These are phyloP conservation scores for Penicillium alfredii DNA, from an alignment of 495 filamentous ascomycete genomes.

Conservation along the genomic window DNA sequence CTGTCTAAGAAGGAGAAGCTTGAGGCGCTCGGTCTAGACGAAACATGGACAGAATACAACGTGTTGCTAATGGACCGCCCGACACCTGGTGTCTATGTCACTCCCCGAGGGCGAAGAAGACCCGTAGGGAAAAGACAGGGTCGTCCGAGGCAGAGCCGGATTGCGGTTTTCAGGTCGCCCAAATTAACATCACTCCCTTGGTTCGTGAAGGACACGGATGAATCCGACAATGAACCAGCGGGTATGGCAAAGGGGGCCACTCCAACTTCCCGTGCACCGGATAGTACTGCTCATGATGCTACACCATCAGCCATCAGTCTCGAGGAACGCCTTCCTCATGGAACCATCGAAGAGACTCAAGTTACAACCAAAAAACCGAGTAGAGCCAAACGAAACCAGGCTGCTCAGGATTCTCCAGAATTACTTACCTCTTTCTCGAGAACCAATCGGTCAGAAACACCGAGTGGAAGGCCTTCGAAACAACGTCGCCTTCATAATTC, in stretches of 20 bases:
- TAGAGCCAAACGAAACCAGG: background rate
- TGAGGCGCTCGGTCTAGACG: conserved; percentile 38
- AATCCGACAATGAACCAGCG: conserved; percentile 4
- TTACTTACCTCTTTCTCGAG: background rate
- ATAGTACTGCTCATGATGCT: background rate
- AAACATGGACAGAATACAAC: conserved; percentile 42
- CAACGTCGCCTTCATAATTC: background rate
- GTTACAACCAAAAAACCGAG: background rate
- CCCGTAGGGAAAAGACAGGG: conserved; percentile 42
- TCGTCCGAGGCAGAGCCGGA: conserved; percentile 43
- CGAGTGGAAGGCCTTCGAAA: conserved; percentile 1
- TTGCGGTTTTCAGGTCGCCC: conserved; percentile 48
- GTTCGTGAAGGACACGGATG: conserved; percentile 21
- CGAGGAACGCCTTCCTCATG: too few relatives aligned
- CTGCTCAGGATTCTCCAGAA: background rate
- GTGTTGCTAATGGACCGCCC: conserved; percentile 34
- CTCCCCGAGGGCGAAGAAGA: conserved; percentile 39
- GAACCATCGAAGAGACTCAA: background rate
- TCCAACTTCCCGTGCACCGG: background rate
- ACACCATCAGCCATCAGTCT: background rate
- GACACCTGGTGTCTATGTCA: conserved; percentile 47
- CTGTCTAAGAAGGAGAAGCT: conserved; percentile 36
- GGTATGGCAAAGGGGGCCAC: background rate
- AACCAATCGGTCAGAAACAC: background rate
- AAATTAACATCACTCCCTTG: conserved; percentile 33